Percentiles rank a stretch among this genome's conserved stretches.
Conservation (phyloP, 2,329 filamentous ascomycete genomes). For the Dothistroma pini region DNA sequence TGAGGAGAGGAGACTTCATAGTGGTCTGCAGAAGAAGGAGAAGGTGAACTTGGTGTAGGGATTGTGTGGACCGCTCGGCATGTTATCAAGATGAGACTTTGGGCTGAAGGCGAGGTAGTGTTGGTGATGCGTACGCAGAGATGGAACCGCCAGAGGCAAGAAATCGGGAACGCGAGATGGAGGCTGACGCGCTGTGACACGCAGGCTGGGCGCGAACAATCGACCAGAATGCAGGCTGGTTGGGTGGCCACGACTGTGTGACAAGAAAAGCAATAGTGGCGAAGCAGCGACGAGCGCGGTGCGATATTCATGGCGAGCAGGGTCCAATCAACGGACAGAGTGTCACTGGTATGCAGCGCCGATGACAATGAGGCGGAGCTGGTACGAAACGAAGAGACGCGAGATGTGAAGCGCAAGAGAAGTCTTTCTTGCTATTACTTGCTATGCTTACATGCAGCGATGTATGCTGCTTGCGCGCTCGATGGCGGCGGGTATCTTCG, state of each 20-base stretch:
- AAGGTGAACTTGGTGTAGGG: neutral
- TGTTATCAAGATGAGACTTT: neutral
- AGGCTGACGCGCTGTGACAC: too few relatives aligned
- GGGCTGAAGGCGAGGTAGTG: neutral
- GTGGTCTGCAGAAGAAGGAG: neutral
- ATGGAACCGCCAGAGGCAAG: neutral
- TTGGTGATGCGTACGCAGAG: neutral
- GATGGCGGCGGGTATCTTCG: neutral
- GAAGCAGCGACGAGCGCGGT: too few relatives aligned
- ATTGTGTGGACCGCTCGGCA: neutral
- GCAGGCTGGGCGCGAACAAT: too few relatives aligned
- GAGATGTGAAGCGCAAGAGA: constrained; percentile 1
- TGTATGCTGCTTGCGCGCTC: neutral
- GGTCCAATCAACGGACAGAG: neutral
- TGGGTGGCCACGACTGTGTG: neutral
- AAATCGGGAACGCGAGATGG: neutral
- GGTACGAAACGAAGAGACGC: neutral
- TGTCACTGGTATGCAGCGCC: neutral
- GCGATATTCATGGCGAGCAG: too few relatives aligned
- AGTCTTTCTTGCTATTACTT: constrained; percentile 1
- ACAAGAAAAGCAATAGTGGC: too few relatives aligned
- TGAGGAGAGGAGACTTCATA: constrained; percentile 2
- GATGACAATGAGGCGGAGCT: neutral
- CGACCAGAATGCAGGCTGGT: neutral
- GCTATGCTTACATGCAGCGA: neutral